A percentile compares a stretch with the other conserved stretches of the same genome.
Evolutionary conservation across 176 grass and related monocot genomes (phyloP).

Genomic region (Zizania latifolia): DNA sequence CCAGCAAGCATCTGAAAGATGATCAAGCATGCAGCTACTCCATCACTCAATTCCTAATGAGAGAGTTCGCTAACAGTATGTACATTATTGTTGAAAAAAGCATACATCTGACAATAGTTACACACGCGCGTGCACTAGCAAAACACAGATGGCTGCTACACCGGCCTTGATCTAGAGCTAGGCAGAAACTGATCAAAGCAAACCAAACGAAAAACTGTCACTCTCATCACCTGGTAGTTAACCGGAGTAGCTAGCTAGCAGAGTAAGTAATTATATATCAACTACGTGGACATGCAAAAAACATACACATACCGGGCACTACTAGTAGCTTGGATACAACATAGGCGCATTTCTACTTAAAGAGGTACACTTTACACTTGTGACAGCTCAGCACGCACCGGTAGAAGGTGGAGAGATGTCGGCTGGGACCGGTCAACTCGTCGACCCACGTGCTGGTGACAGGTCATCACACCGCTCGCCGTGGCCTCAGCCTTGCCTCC

Average conservation of each 20-base stretch:
- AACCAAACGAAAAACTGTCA: background rate
- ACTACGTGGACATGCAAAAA: background rate
- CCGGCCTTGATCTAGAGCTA: too few species aligned
- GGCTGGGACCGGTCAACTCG: too few species aligned
- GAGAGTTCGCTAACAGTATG: background rate
- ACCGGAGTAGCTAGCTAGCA: background rate
- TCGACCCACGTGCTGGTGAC: background rate
- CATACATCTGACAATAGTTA: constrained; percentile 1
- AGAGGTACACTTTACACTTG: background rate
- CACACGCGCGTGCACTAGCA: background rate
- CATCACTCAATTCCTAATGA: background rate
- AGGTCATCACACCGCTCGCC: constrained; percentile 8
- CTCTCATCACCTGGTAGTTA: background rate
- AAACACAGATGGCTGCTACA: background rate
- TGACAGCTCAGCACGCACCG: background rate
- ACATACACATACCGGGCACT: background rate
- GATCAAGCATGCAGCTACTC: background rate
- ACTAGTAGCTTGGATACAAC: background rate
- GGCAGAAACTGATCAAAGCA: background rate
- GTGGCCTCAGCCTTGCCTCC: constrained; percentile 31
- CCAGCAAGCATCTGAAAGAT: too few species aligned
- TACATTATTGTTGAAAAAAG: constrained; percentile 6
- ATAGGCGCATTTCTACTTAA: background rate
- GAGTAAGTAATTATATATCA: background rate
- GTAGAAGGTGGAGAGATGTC: background rate